phyloP scores from a whole-genome alignment of 345 rosid species.

The Citrus unshiu region DNA sequence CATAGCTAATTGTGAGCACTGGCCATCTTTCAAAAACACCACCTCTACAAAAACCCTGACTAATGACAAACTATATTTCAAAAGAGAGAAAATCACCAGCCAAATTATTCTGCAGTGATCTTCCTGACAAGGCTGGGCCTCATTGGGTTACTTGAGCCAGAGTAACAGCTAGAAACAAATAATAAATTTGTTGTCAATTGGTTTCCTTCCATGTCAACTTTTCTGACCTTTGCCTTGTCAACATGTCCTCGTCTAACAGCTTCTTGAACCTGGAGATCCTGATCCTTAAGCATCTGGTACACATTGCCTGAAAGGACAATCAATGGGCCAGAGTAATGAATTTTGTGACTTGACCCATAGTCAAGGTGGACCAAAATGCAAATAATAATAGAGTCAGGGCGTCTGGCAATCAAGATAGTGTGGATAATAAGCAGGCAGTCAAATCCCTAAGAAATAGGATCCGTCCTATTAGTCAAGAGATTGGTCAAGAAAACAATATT shows the following conservation, averaged over 20 bases:
- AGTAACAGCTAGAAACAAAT: conserved; percentile 75
- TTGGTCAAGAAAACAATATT: not conserved
- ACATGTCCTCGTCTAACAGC: conserved; percentile 79
- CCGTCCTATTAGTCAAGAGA: not conserved
- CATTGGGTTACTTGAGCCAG: conserved; percentile 13
- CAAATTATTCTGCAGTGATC: conserved; percentile 21
- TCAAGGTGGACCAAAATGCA: conserved; percentile 45
- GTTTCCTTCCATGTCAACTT: conserved; percentile 53
- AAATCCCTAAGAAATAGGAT: not conserved
- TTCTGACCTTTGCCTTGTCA: conserved; percentile 79
- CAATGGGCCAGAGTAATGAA: conserved; percentile 93
- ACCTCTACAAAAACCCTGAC: conserved; percentile 33
- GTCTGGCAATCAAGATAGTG: not conserved
- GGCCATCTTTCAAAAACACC: conserved; percentile 27
- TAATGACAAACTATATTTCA: conserved; percentile 15
- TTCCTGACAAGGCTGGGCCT: conserved; percentile 5
- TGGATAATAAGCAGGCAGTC: not conserved
- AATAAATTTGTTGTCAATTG: conserved; percentile 57
- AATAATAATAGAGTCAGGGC: not conserved
- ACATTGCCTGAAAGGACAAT: conserved; percentile 76
- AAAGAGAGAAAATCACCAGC: conserved; percentile 16
- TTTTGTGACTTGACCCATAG: conserved; percentile 85
- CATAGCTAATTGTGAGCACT: conserved; percentile 22
- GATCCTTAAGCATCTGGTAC: conserved; percentile 95
- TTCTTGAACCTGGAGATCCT: conserved; percentile 94